A percentile compares a stretch with the other conserved stretches of the same genome.
phyloP scores from a whole-genome alignment of 768 basidiomycete genomes.

The Auricularia sp. region DNA sequence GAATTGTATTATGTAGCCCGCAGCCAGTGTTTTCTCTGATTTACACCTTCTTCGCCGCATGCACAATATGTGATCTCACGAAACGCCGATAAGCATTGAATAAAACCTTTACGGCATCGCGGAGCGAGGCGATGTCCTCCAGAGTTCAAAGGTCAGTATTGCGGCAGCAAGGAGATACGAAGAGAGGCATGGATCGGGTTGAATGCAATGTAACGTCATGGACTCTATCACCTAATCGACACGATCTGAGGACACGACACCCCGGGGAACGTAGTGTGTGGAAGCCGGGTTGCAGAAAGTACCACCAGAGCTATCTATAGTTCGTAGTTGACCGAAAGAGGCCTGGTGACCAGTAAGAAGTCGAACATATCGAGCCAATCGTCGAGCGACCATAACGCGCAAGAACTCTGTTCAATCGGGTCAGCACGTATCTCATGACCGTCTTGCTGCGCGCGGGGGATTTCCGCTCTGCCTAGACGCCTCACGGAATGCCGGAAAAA shows the following conservation, averaged over 20 bases:
- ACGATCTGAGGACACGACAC: not conserved
- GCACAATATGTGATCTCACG: too few relatives aligned
- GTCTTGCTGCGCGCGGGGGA: not conserved
- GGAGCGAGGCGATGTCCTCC: too few relatives aligned
- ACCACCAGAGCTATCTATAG: not conserved
- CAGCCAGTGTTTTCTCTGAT: too few relatives aligned
- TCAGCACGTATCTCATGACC: not conserved
- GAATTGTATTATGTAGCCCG: too few relatives aligned
- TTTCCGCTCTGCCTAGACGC: not conserved
- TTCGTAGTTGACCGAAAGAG: not conserved
- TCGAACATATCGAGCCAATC: not conserved
- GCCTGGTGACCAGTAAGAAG: not conserved
- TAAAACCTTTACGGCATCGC: too few relatives aligned
- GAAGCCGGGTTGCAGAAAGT: not conserved
- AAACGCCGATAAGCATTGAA: too few relatives aligned
- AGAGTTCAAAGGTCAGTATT: too few relatives aligned
- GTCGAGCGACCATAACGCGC: not conserved
- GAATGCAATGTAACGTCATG: too few relatives aligned
- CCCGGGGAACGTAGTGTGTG: not conserved
- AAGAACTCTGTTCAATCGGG: not conserved
- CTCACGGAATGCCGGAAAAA: not conserved
- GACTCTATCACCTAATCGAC: too few relatives aligned
- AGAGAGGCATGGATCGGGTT: too few relatives aligned
- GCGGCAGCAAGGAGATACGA: too few relatives aligned
- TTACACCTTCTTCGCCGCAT: too few relatives aligned